These are phyloP conservation scores for Xerocomus spinulosus DNA, from an alignment of 768 basidiomycete species.

Conservation along the genomic window DNA sequence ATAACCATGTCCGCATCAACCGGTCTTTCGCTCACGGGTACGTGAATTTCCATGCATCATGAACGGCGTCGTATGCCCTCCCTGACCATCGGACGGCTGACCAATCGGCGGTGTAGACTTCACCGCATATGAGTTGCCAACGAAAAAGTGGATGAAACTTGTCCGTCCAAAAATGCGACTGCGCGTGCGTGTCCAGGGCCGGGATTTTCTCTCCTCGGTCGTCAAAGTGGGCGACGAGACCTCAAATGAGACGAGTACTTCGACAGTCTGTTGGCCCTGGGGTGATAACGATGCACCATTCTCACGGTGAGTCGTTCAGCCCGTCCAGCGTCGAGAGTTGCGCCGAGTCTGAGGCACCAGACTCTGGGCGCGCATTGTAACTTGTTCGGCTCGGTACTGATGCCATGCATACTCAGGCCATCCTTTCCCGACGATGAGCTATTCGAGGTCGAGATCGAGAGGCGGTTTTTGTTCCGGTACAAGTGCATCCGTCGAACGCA, in stretches of 20 bases:
- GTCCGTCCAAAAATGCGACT: conserved; percentile 22
- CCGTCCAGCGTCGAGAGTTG: not conserved
- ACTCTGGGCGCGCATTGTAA: too few species aligned
- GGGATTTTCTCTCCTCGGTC: conserved; percentile 14
- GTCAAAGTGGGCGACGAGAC: conserved; percentile 6
- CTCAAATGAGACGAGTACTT: not conserved
- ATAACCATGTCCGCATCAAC: conserved; percentile 9
- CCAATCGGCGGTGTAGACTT: conserved; percentile 13
- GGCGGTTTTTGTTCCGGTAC: conserved; percentile 18
- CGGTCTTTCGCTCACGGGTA: conserved; percentile 16
- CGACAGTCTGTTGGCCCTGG: conserved; percentile 15
- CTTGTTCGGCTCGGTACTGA: conserved; percentile 1
- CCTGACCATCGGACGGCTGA: not conserved
- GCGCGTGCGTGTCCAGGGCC: conserved; percentile 11
- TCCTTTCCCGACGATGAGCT: conserved; percentile 11
- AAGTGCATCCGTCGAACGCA: conserved; percentile 25
- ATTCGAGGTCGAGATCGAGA: conserved; percentile 20
- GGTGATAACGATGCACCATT: conserved; percentile 2
- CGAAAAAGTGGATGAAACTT: conserved; percentile 16
- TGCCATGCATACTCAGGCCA: conserved; percentile 6
- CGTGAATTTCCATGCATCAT: not conserved
- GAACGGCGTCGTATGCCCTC: too few species aligned
- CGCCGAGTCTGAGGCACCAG: not conserved
- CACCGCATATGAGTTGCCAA: conserved; percentile 21
- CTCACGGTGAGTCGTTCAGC: conserved; percentile 13